A percentile compares a stretch with the other conserved stretches of the same genome.
phyloP scores from a whole-genome alignment of 1,284 basidiomycete species.

The Leccinum pachyderme region DNA sequence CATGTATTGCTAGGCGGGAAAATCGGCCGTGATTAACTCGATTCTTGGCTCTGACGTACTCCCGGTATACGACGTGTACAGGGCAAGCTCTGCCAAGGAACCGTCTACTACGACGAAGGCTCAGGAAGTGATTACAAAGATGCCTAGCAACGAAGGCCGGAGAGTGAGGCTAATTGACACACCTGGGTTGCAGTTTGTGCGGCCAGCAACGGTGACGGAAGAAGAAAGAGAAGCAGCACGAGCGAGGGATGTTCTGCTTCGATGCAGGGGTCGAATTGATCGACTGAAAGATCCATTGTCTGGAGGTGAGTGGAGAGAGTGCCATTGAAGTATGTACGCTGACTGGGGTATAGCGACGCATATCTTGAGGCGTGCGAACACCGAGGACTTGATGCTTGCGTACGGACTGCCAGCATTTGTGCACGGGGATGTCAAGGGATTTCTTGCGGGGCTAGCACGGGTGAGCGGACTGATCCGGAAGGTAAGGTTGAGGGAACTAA shows the following conservation, averaged over 20 bases:
- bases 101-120: conserved; percentile 71
- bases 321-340: conserved; percentile 8
- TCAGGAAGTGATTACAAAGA: conserved; percentile 57
- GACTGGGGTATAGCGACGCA: conserved; percentile 54
- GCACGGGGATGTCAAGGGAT: conserved; percentile 68
- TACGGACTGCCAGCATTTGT: conserved; percentile 87
- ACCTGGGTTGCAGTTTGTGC: conserved; percentile 71
- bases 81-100: conserved; percentile 48
- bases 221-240: conserved; percentile 41
- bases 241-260: conserved; percentile 70
- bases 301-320: conserved; percentile 49
- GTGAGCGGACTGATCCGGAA: conserved; percentile 81
- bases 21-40: conserved; percentile 82
- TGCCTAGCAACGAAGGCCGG: conserved; percentile 37
- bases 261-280: conserved; percentile 86
- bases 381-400: conserved; percentile 85
- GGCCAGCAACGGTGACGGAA: conserved; percentile 42
- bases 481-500: conserved; percentile 39
- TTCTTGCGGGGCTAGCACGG: conserved; percentile 83
- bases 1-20: conserved; percentile 56
- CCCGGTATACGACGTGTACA: conserved; percentile 61
- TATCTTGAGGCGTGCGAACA: conserved; percentile 70
- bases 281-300: conserved; percentile 82
- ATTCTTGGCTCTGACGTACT: conserved; percentile 53
- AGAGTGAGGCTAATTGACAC: conserved; percentile 76